These are phyloP conservation scores for Coemansia sp. DNA, from an alignment of 192 early-diverging fungal genomes.

Conservation along the genomic window DNA sequence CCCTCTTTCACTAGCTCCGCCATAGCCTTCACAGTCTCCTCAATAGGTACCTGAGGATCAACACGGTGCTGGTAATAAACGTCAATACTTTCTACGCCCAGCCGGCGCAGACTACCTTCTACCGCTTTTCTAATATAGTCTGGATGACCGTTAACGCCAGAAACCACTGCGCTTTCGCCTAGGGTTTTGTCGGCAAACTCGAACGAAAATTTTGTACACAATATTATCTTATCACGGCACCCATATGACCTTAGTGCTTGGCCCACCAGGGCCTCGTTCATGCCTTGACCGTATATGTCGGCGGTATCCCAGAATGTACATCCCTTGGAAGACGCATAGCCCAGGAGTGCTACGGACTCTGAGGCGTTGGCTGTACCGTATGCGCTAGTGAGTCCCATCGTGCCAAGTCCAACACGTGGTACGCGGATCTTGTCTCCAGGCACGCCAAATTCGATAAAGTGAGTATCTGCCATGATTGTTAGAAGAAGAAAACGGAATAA, in stretches of 20 bases:
- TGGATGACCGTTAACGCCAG: slow-evolving; percentile 48
- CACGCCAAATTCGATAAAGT: slow-evolving; percentile 32
- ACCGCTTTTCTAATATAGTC: slow-evolving; percentile 59
- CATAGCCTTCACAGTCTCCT: slow-evolving; percentile 68
- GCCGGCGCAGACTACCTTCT: slow-evolving; percentile 53
- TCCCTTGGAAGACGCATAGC: slow-evolving; percentile 60
- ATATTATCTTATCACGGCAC: slow-evolving; percentile 58
- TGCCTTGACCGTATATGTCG: slow-evolving; percentile 62
- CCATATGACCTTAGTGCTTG: slow-evolving; percentile 48
- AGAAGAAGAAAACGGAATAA: background rate
- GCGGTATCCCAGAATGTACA: slow-evolving; percentile 65
- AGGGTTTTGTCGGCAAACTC: slow-evolving; percentile 9
- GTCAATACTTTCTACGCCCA: slow-evolving; percentile 65
- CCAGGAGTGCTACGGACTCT: slow-evolving; percentile 47
- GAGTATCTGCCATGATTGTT: background rate
- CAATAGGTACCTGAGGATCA: slow-evolving; percentile 63
- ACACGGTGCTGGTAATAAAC: slow-evolving; percentile 70
- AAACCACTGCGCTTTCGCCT: slow-evolving; percentile 19
- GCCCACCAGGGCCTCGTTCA: slow-evolving; percentile 62
- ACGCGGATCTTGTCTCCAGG: slow-evolving; percentile 30
- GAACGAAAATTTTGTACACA: slow-evolving; percentile 67
- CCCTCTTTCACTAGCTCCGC: slow-evolving; percentile 71
- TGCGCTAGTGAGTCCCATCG: slow-evolving; percentile 38
- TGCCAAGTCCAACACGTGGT: slow-evolving; percentile 42
- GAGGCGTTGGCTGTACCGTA: slow-evolving; percentile 45